Evolutionary conservation across 257 asterid genomes (phyloP).

Genomic region (Ocimum tenuiflorum): DNA sequence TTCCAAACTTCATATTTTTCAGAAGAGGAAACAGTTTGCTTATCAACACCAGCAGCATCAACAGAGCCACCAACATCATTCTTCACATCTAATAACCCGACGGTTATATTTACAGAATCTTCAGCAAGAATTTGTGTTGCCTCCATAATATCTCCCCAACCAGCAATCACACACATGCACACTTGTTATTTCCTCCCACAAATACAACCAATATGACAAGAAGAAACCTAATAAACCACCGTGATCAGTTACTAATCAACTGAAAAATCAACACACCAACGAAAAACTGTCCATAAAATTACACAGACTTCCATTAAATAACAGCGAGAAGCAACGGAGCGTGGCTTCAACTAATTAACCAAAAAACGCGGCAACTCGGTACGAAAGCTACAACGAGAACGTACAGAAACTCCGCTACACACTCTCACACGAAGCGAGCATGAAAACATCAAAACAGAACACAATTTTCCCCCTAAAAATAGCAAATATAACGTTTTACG

Average conservation of each 20-base stretch:
- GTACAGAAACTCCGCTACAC: neutral
- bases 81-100: neutral
- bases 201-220: neutral
- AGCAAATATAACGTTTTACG: neutral
- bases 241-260: neutral
- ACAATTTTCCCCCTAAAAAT: neutral
- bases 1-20: neutral
- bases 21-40: neutral
- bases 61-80: conserved; percentile 14
- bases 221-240: neutral
- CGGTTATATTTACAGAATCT: conserved; percentile 13
- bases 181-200: conserved; percentile 15
- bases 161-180: too few relatives aligned
- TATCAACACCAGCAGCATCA: neutral
- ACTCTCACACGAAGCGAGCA: neutral
- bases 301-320: too few relatives aligned
- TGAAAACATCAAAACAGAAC: neutral
- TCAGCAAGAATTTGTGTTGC: conserved; percentile 10
- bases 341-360: too few relatives aligned
- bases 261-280: neutral
- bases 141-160: conserved; percentile 15
- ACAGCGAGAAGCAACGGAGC: neutral
- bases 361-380: neutral
- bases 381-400: neutral
- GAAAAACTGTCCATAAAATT: neutral